Percentiles rank a stretch among this genome's conserved stretches.
Conservation (phyloP, 331 rosid genomes). For the Pyrus hybrid region DNA sequence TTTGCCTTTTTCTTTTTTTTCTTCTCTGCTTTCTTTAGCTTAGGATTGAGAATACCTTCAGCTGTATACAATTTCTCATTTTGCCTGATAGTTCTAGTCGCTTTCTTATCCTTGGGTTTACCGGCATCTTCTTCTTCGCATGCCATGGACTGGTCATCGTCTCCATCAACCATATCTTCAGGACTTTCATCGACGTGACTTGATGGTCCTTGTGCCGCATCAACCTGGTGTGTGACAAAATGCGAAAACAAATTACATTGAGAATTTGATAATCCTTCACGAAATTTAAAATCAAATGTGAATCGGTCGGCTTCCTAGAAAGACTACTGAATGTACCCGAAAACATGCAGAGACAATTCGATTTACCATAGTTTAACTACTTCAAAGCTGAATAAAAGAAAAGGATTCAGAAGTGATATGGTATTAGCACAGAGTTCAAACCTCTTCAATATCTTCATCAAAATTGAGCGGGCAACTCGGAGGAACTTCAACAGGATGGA, state of each 20-base stretch:
- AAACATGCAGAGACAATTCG: neutral
- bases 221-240: constrained; percentile 35
- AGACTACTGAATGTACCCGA: neutral
- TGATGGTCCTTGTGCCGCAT: constrained; percentile 16
- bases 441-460: constrained; percentile 60
- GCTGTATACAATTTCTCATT: constrained; percentile 71
- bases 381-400: neutral
- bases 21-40: constrained; percentile 65
- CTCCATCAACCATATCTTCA: constrained; percentile 24
- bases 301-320: neutral
- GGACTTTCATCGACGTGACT: constrained; percentile 28
- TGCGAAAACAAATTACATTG: neutral
- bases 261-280: neutral
- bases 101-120: constrained; percentile 39
- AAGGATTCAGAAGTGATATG: neutral
- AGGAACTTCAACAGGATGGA: constrained; percentile 84
- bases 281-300: neutral
- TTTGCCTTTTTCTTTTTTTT: constrained; percentile 61
- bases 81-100: constrained; percentile 39
- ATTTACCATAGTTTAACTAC: neutral
- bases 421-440: constrained; percentile 9
- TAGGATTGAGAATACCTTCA: constrained; percentile 78
- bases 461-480: constrained; percentile 52
- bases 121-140: constrained; percentile 26
- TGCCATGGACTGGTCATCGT: constrained; percentile 40